Percentiles rank a stretch among this genome's conserved stretches.
Evolutionary conservation across 345 rosid species (phyloP).

Genomic region (Litchi chinensis): DNA sequence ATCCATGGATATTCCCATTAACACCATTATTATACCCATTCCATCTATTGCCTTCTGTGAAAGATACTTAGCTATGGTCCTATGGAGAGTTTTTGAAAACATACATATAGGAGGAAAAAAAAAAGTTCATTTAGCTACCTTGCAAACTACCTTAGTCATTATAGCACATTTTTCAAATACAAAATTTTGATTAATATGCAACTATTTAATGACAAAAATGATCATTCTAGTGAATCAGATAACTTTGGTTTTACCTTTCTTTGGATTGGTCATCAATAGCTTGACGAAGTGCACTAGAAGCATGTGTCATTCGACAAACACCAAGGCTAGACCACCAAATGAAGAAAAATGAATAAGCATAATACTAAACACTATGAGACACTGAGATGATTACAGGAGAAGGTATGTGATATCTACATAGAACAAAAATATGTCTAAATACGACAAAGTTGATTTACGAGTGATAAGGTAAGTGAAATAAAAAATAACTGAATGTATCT

Average conservation of each 20-base stretch:
- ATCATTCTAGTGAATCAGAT: neutral
- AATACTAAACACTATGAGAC: neutral
- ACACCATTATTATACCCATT: too few species aligned
- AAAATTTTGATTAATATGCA: neutral
- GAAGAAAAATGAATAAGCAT: neutral
- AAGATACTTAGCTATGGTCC: neutral
- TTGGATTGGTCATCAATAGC: conserved; percentile 14
- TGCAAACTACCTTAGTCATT: too few species aligned
- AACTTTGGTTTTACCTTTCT: conserved; percentile 11
- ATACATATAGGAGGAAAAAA: neutral
- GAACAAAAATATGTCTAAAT: neutral
- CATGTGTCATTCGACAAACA: conserved; percentile 13
- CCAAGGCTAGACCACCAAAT: conserved; percentile 26
- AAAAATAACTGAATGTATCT: neutral
- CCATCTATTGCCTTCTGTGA: neutral
- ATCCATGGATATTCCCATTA: too few species aligned
- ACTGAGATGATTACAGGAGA: neutral
- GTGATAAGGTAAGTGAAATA: neutral
- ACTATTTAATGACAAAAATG: neutral
- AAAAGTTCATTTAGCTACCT: neutral
- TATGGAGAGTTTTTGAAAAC: neutral
- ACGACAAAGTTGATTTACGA: neutral
- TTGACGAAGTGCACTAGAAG: conserved; percentile 14
- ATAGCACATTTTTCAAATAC: neutral
- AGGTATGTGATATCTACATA: neutral